These are phyloP conservation scores for Harrya chromipes DNA, from an alignment of 768 basidiomycete genomes.

Conservation along the genomic window DNA sequence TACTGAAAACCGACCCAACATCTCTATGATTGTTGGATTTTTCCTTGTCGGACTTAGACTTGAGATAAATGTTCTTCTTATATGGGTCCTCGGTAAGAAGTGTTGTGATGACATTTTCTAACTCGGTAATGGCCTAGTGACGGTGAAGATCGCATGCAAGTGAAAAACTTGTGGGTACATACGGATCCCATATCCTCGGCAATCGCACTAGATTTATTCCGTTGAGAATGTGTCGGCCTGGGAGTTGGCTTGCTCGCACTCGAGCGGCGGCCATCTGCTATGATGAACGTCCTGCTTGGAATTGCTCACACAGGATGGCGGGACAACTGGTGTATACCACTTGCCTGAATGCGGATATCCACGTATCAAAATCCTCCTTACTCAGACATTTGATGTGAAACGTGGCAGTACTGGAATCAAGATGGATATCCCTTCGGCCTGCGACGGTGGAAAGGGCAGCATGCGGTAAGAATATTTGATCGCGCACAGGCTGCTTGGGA, in stretches of 20 bases:
- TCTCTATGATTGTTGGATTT: conserved; percentile 37
- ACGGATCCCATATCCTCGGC: conserved; percentile 69
- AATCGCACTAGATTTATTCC: conserved; percentile 48
- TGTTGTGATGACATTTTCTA: conserved; percentile 51
- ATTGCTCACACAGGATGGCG: conserved; percentile 16
- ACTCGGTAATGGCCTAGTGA: conserved; percentile 51
- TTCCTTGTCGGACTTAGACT: conserved; percentile 43
- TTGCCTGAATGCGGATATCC: conserved; percentile 77
- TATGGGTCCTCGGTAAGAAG: conserved; percentile 39
- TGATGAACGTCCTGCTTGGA: conserved; percentile 55
- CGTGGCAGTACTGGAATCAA: conserved; percentile 72
- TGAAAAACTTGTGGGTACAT: conserved; percentile 23
- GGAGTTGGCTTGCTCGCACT: conserved; percentile 34
- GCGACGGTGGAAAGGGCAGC: conserved; percentile 75
- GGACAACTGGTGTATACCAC: conserved; percentile 6
- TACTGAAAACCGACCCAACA: conserved; percentile 42
- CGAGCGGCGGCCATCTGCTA: conserved; percentile 38
- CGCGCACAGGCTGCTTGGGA: conserved; percentile 67
- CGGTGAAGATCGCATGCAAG: conserved; percentile 1
- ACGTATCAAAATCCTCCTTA: conserved; percentile 63
- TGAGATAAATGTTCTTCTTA: conserved; percentile 36
- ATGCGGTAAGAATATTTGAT: conserved; percentile 60
- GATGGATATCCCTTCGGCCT: conserved; percentile 77
- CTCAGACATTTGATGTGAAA: conserved; percentile 83
- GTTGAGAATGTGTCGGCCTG: conserved; percentile 42